A percentile compares a stretch with the other conserved stretches of the same genome.
phyloP scores from a whole-genome alignment of 1,284 basidiomycete species.

The Melanopsichium pennsylvanicum region DNA sequence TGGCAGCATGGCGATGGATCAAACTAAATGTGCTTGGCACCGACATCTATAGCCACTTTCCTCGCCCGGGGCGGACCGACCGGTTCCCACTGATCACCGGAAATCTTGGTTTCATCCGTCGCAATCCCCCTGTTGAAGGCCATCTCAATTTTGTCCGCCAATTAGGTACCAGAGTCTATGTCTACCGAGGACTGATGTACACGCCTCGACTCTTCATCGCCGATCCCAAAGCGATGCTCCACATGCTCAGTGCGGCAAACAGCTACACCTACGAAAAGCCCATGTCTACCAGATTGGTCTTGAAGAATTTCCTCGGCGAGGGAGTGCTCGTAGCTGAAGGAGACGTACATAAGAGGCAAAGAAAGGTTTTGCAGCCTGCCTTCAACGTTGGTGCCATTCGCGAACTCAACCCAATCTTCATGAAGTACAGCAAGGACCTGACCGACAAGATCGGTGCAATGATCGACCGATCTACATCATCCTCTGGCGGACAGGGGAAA shows the following conservation, averaged over 20 bases:
- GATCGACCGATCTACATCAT: slow-evolving; percentile 30
- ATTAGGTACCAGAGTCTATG: slow-evolving; percentile 38
- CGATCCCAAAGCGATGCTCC: slow-evolving; percentile 56
- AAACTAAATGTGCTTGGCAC: slow-evolving; percentile 20
- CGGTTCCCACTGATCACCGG: slow-evolving; percentile 24
- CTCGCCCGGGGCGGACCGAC: slow-evolving; percentile 16
- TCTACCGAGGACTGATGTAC: slow-evolving; percentile 60
- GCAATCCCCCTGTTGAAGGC: slow-evolving; percentile 27
- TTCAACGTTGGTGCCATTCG: slow-evolving; percentile 53
- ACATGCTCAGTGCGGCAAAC: slow-evolving; percentile 53
- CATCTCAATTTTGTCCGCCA: slow-evolving; percentile 34
- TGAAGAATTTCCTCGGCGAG: slow-evolving; percentile 57
- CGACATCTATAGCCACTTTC: slow-evolving; percentile 40
- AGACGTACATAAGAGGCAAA: slow-evolving; percentile 56
- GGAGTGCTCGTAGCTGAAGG: slow-evolving; percentile 60
- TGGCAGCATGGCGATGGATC: slow-evolving; percentile 17
- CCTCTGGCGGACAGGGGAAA: background rate
- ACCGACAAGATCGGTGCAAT: slow-evolving; percentile 32
- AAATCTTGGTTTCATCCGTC: slow-evolving; percentile 32
- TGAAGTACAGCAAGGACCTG: slow-evolving; percentile 33
- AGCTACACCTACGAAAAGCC: slow-evolving; percentile 62
- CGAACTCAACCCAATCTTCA: slow-evolving; percentile 53
- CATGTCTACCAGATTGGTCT: slow-evolving; percentile 17
- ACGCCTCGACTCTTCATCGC: slow-evolving; percentile 54
- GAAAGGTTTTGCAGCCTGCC: slow-evolving; percentile 59